Evolutionary conservation across 345 rosid genomes (phyloP), one percentile per base, ranked within the genome.

Genomic region (Reutealis trisperma): DNA sequence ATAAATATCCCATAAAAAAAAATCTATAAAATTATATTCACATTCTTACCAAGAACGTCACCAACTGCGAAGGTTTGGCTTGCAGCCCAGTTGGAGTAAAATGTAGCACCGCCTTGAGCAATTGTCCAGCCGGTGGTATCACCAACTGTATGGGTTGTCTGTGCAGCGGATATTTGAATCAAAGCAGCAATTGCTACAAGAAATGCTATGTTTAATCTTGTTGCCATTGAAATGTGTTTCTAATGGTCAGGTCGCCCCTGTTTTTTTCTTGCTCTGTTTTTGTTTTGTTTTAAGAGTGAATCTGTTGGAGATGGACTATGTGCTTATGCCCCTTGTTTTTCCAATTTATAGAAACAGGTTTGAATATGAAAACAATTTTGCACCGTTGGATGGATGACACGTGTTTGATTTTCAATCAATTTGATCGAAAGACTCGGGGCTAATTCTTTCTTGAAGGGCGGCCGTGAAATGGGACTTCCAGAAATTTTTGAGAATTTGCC

Each of bases 41-140:
- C 6, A 18, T 18, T 58, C 37, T 70, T 75, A 80, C 79, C 76
- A 25, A 80, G 83, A 16, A 34, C n/a, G 47, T 79, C 75, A 8
- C 72, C 78, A 16, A 61, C 71, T 27, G 19, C 0, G 49, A 79
- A 63, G 32, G 58, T 63, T 47, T 75, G 63, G 73, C 4, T 64
- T 5, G 73, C 79, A 57, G 79, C 83, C 83, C 83, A 80, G 1
- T 24, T 22, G n/a, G 77, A n/a, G 63, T 71, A 76, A 34, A 65
- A 45, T 0, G n/a, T 8, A 6, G 84, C 1, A 1, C 79, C 79
- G 0, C 67, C 75, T 0, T 76, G 63, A 2, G 88, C 89, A 44
- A 89, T 72, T 15, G 32, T 6, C 94, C 94, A 90, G 34, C 88
- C 86, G 0, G 59, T 8, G 49, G 75, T 19, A 71, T 64, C 86